Evolutionary conservation across 306 rosid species (phyloP).

Genomic region (Ziziphus jujuba): DNA sequence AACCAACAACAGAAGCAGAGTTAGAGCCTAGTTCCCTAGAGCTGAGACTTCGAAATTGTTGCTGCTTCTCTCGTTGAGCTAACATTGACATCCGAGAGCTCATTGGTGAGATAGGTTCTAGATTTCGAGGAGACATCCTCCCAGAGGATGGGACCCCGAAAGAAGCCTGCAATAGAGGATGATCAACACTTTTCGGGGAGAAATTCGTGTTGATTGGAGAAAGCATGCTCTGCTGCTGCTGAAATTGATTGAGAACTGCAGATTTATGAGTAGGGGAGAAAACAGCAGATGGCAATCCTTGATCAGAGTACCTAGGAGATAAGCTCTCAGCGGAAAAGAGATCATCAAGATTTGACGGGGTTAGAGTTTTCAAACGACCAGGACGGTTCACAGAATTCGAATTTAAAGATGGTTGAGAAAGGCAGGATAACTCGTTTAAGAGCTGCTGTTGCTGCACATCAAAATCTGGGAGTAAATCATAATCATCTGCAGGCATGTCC

Average conservation of each 20-base stretch:
- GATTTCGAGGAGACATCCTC: constrained; percentile 80
- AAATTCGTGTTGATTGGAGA: constrained; percentile 81
- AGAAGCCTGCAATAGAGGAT: constrained; percentile 66
- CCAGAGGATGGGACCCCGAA: constrained; percentile 74
- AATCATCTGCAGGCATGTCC: constrained; percentile 68
- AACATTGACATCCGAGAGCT: constrained; percentile 71
- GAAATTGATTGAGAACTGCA: constrained; percentile 77
- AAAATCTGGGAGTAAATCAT: constrained; percentile 62
- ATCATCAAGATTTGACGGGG: constrained; percentile 88
- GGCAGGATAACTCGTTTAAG: constrained; percentile 62
- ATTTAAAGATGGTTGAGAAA: constrained; percentile 63
- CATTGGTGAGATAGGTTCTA: constrained; percentile 90
- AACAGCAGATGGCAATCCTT: constrained; percentile 58
- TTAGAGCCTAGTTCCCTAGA: constrained; percentile 80
- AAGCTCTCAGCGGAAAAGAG: constrained; percentile 84
- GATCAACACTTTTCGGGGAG: constrained; percentile 67
- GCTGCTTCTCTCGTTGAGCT: constrained; percentile 80
- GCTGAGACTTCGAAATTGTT: constrained; percentile 93
- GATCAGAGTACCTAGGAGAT: constrained; percentile 83
- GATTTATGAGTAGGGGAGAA: constrained; percentile 94
- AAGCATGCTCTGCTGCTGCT: constrained; percentile 84
- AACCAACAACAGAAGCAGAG: constrained; percentile 49
- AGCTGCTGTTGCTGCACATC: constrained; percentile 84
- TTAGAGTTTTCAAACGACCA: constrained; percentile 69
- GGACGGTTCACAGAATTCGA: constrained; percentile 65